Base-by-base conservation (phyloP, 495 filamentous ascomycete species). In the Penicillium cinerascens region DNA sequence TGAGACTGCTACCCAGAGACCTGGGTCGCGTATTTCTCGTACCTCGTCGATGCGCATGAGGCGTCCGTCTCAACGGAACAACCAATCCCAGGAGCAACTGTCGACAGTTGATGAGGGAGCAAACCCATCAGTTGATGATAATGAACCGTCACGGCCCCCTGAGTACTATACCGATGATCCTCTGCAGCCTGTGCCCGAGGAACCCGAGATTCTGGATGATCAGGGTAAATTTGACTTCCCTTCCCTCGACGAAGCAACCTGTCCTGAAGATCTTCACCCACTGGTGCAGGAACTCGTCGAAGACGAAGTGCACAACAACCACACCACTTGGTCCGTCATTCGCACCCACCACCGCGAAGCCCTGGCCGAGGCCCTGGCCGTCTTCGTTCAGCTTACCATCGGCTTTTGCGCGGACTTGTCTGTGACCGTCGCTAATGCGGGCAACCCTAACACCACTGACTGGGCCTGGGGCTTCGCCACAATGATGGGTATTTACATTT, bases 401-500 rank as follows among this genome's bases (percentile, higher is more conserved):
- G 78, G 74, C 18, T 74, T 81, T 55, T 75, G 66, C 25, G 74
- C 69, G 38, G 76, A 77, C 40, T 66, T 82, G 11, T 62, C 72
- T 0, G 78, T 81, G 16, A 77, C 73, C 6, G 53, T 76, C 6
- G 74, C 73, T 17, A 52, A 66, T 2, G 55, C 55, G 1, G 72
- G 71, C 3, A 71, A 74, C 36, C 79, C 79, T 15, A 73, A 74
- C 49, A 75, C 74, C 3, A 76, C 74, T 4, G 72, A 66, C 17
- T 81, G 75, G 76, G 71, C 74, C 8, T 84, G 79, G 79, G 80
- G 79, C 1, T 64, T 82, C 6, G 78, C 74, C 10, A 75, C 75
- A 25, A 83, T 83, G 80, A 73, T 82, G 39, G 80, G 69, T 9
- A 81, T 82, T 41, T 82, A 82, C 49, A 73, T 84, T 20, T 76